Evolutionary conservation across 1,284 basidiomycete species (phyloP).

Genomic region (Trichosporon sp.): DNA sequence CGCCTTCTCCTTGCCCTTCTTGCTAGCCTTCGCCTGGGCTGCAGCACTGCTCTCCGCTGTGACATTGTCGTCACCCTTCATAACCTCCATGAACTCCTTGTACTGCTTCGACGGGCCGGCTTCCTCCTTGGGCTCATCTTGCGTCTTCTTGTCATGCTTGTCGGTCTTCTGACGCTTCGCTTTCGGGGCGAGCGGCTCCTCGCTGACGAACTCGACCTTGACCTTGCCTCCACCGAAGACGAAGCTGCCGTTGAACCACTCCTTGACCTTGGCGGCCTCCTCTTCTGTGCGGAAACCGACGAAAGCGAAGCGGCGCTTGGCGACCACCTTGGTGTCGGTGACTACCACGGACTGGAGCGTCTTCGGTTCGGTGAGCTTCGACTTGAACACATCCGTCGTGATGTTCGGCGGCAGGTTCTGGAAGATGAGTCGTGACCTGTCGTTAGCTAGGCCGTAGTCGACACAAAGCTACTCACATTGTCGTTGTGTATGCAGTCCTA

Average conservation of each 20-base stretch:
- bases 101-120: constrained; percentile 60
- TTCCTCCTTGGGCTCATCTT: constrained; percentile 12
- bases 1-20: constrained; percentile 53
- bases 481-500: background rate
- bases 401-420: constrained; percentile 75
- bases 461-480: constrained; percentile 14
- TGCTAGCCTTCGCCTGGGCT: constrained; percentile 44
- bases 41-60: constrained; percentile 32
- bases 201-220: constrained; percentile 64
- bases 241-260: constrained; percentile 83
- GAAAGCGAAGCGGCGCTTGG: constrained; percentile 83
- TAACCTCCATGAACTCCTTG: constrained; percentile 51
- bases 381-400: constrained; percentile 54
- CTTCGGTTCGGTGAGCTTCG: constrained; percentile 49
- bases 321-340: constrained; percentile 82
- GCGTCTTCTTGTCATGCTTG: constrained; percentile 7
- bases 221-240: constrained; percentile 66
- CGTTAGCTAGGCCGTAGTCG: constrained; percentile 1
- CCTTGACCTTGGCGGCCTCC: constrained; percentile 68
- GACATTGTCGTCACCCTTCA: constrained; percentile 42
- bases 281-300: constrained; percentile 77
- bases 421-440: constrained; percentile 78
- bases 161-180: constrained; percentile 22
- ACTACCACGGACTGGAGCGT: constrained; percentile 49
- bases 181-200: constrained; percentile 52